A percentile compares a stretch with the other conserved stretches of the same genome.
These are phyloP conservation scores for Epipyxis sp. DNA, from an alignment of 108 stramenopile species.

Conservation along the genomic window DNA sequence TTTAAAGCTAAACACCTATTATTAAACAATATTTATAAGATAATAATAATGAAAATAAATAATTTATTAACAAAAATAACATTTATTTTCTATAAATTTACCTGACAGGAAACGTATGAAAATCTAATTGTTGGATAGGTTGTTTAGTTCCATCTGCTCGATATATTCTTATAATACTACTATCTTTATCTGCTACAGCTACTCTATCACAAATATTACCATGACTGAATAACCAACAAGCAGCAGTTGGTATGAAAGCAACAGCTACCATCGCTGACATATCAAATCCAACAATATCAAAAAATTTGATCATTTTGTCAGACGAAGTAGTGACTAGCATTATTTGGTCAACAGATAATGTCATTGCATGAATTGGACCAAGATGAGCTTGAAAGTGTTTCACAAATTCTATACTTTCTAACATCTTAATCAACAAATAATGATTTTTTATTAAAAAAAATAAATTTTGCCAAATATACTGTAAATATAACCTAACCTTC, in stretches of 20 bases:
- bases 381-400: conserved; percentile 90
- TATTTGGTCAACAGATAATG: conserved; percentile 67
- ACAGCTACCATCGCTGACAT: conserved; percentile 69
- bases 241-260: conserved; percentile 43
- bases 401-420: conserved; percentile 81
- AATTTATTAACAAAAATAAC: too few species aligned
- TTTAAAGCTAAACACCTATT: too few species aligned
- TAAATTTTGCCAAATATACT: too few species aligned
- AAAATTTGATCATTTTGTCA: conserved; percentile 85
- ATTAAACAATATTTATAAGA: conserved; percentile 59
- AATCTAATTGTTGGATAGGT: conserved; percentile 58
- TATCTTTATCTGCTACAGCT: conserved; percentile 43
- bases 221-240: conserved; percentile 41
- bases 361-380: conserved; percentile 63
- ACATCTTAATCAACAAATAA: too few species aligned
- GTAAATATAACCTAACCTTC: too few species aligned
- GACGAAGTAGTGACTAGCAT: conserved; percentile 70
- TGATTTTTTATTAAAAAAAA: too few species aligned
- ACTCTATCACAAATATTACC: conserved; percentile 33
- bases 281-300: conserved; percentile 90
- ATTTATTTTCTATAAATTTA: conserved; percentile 1
- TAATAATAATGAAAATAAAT: too few species aligned
- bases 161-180: conserved; percentile 39
- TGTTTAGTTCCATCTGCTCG: conserved; percentile 47
- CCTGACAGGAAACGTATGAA: conserved; percentile 81